Evolutionary conservation across 2,329 filamentous ascomycete genomes (phyloP), one percentile per base, ranked within the genome.

Genomic region (Saccharata proteae): DNA sequence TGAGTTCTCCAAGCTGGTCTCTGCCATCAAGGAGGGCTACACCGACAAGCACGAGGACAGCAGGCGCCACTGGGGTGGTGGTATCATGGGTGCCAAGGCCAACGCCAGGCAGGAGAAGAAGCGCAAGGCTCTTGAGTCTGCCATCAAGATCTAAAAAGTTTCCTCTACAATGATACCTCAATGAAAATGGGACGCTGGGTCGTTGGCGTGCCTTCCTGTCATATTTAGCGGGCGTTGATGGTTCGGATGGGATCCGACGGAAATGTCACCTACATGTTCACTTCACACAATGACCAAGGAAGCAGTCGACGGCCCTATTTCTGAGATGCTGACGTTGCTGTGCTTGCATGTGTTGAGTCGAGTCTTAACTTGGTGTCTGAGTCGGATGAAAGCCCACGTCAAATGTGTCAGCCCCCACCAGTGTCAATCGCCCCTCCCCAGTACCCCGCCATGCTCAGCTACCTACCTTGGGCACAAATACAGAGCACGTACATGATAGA

Each of bases 61-160:
- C 54, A 80, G 84, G 65, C 78, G 80, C 62, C 82, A 88, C 69
- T 98, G 92, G 90, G 90, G 92, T 70, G 90, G 90, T 75, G 92
- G 92, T 66, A 94, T 98, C 71, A 94, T 98, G 86, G 77, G 90
- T 57, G 72, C 78, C 61, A 98, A 98, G 83, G 86, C 90, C 58
- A 76, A 75, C 47, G 76, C 73, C 44, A 66, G 69, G 51, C 67
- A 69, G 56, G 71, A 74, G 64, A 94, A 93, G 81, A 84, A 83
- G 73, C 74, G 80, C 67, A 94, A 94, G 80, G 85, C 86, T 58
- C 57, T 90, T 43, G 90, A 96, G 68, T 67, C 65, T 57, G 86
- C 90, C 61, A 85, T 94, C 76, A 96, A 96, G 81, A 92, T 98
- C 70, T 98, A 92, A 72, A 55, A 32, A 25, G 24, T 36, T 31